These are phyloP conservation scores for Phytophthora quininea DNA, from an alignment of 352 stramenopile genomes.

Conservation along the genomic window DNA sequence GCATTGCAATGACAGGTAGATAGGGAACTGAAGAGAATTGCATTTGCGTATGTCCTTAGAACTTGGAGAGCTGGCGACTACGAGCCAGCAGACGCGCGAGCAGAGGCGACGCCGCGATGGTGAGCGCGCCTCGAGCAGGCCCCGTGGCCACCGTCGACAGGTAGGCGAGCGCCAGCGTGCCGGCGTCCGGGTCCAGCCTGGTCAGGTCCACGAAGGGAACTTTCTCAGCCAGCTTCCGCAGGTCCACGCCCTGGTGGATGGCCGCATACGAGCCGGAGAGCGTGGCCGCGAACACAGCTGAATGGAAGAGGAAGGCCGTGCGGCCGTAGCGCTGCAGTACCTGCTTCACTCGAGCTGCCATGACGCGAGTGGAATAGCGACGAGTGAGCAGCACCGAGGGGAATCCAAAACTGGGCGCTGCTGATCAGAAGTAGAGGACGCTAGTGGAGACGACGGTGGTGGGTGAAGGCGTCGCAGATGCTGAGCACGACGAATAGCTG, in stretches of 20 bases:
- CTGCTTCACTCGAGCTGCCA: slow-evolving; percentile 73
- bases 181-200: slow-evolving; percentile 70
- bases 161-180: slow-evolving; percentile 87
- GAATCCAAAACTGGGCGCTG: too few species aligned
- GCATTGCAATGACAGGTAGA: too few species aligned
- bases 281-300: slow-evolving; percentile 94
- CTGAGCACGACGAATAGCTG: neutral
- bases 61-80: slow-evolving; percentile 26
- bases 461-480: too few species aligned
- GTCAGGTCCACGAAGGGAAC: slow-evolving; percentile 78
- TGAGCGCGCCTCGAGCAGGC: slow-evolving; percentile 70
- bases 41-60: neutral
- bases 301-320: slow-evolving; percentile 92
- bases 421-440: too few species aligned
- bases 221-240: slow-evolving; percentile 56
- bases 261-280: slow-evolving; percentile 86
- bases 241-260: slow-evolving; percentile 71
- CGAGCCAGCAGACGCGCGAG: slow-evolving; percentile 71
- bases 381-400: neutral
- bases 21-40: too few species aligned
- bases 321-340: slow-evolving; percentile 95
- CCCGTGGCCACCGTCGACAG: slow-evolving; percentile 92
- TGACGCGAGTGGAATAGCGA: slow-evolving; percentile 18
- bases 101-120: slow-evolving; percentile 73
- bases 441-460: too few species aligned